Evolutionary conservation across 2,329 filamentous ascomycete species (phyloP).

Genomic region (Neurospora sp.): DNA sequence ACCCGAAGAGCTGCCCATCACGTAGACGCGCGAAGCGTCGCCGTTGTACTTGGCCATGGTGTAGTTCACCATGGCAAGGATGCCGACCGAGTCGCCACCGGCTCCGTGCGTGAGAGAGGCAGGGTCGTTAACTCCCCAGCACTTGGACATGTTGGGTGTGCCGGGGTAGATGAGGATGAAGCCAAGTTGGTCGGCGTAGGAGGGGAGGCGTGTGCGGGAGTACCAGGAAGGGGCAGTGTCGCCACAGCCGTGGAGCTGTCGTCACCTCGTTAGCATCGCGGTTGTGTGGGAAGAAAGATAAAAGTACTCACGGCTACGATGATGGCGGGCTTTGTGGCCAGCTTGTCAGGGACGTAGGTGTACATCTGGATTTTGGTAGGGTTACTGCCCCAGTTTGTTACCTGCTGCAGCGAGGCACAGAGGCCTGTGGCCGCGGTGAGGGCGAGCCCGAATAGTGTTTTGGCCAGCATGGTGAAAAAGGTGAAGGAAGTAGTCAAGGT

Average conservation of each 20-base stretch:
- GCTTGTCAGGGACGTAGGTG: slow-evolving; percentile 26
- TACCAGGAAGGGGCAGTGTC: slow-evolving; percentile 32
- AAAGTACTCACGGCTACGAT: slow-evolving; percentile 28
- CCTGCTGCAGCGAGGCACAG: slow-evolving; percentile 16
- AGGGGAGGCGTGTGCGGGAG: slow-evolving; percentile 33
- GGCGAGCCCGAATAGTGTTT: slow-evolving; percentile 10
- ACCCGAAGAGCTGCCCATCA: slow-evolving; percentile 32
- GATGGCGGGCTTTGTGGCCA: slow-evolving; percentile 30
- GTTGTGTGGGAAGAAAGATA: background rate
- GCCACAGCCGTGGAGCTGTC: slow-evolving; percentile 33
- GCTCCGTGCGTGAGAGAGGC: slow-evolving; percentile 36
- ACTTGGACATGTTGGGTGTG: slow-evolving; percentile 31
- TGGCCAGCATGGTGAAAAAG: slow-evolving; percentile 7
- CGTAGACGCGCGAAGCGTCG: slow-evolving; percentile 35
- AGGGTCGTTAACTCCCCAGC: slow-evolving; percentile 44
- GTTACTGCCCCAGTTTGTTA: slow-evolving; percentile 21
- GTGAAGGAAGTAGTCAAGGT: background rate
- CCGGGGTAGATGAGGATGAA: slow-evolving; percentile 38
- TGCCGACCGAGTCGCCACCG: slow-evolving; percentile 39
- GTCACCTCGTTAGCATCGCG: background rate
- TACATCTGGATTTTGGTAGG: slow-evolving; percentile 32
- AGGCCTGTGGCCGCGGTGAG: slow-evolving; percentile 11
- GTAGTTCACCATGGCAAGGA: slow-evolving; percentile 44
- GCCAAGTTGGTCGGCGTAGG: slow-evolving; percentile 22
- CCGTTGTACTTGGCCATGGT: slow-evolving; percentile 35